Conservation (phyloP, 2,329 filamentous ascomycete genomes). For the Talaromyces sp. region DNA sequence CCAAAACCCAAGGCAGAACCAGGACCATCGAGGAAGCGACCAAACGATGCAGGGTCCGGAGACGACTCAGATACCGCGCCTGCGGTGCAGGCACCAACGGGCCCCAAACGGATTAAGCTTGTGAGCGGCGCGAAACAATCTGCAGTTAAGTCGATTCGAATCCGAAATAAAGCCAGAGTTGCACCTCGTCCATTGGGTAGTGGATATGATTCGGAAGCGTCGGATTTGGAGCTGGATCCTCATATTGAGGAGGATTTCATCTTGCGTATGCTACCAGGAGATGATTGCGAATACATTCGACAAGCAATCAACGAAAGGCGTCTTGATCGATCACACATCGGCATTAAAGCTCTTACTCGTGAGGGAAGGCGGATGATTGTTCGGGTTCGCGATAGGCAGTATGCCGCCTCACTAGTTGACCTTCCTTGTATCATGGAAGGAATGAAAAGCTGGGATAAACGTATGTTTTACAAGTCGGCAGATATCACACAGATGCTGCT, state of each 20-base stretch:
- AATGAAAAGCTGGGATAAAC: slow-evolving; percentile 91
- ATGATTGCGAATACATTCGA: slow-evolving; percentile 77
- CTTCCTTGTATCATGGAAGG: slow-evolving; percentile 81
- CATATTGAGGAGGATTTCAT: slow-evolving; percentile 86
- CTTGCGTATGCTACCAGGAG: slow-evolving; percentile 78
- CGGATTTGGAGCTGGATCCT: slow-evolving; percentile 81
- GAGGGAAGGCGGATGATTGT: slow-evolving; percentile 70
- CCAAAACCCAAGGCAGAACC: slow-evolving; percentile 10
- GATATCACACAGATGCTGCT: slow-evolving; percentile 88
- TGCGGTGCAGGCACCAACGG: slow-evolving; percentile 13
- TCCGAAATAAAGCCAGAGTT: slow-evolving; percentile 63
- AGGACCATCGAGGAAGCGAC: slow-evolving; percentile 33
- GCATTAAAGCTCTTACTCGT: slow-evolving; percentile 66
- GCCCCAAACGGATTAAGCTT: slow-evolving; percentile 36
- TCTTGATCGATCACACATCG: slow-evolving; percentile 74
- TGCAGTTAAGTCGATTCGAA: slow-evolving; percentile 45
- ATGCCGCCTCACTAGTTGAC: slow-evolving; percentile 75
- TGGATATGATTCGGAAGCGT: slow-evolving; percentile 94
- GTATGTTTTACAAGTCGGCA: slow-evolving; percentile 79
- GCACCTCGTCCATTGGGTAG: slow-evolving; percentile 70
- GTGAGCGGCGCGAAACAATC: slow-evolving; percentile 36
- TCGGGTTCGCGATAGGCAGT: slow-evolving; percentile 63
- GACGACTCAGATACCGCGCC: slow-evolving; percentile 22
- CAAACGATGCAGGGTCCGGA: slow-evolving; percentile 25
- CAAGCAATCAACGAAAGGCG: slow-evolving; percentile 70